A percentile compares a stretch with the other conserved stretches of the same genome.
phyloP scores from a whole-genome alignment of 352 stramenopile genomes.

The Pythium sp. region DNA sequence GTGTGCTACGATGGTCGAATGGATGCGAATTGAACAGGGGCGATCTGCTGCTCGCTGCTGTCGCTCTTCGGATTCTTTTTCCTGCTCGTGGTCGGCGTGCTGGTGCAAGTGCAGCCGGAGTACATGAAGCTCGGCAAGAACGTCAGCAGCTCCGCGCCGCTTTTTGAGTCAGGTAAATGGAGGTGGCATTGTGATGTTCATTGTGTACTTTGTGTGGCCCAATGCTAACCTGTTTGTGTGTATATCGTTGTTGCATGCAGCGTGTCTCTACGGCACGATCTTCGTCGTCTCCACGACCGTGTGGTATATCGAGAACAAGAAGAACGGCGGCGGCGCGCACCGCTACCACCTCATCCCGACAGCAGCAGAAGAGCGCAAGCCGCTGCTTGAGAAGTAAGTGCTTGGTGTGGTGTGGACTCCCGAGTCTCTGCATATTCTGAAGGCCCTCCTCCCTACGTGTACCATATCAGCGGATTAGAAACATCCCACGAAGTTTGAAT shows the following conservation, averaged over 20 bases:
- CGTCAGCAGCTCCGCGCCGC: conserved; percentile 50
- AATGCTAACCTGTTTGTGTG: background rate
- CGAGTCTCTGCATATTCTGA: conserved; percentile 7
- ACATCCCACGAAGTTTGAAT: conserved; percentile 9
- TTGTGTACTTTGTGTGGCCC: background rate
- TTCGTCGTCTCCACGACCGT: conserved; percentile 68
- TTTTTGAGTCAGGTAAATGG: conserved; percentile 56
- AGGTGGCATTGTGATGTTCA: background rate
- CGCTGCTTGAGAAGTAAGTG: conserved; percentile 53
- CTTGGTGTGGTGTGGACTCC: background rate
- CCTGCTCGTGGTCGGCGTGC: conserved; percentile 53
- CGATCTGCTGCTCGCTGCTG: conserved; percentile 72
- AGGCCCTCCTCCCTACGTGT: background rate
- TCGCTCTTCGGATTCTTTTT: conserved; percentile 78
- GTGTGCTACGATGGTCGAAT: background rate
- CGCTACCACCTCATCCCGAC: conserved; percentile 45
- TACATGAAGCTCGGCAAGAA: conserved; percentile 85
- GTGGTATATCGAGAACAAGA: conserved; percentile 72
- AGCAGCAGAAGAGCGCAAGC: conserved; percentile 57
- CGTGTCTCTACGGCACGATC: conserved; percentile 63
- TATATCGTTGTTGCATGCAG: conserved; percentile 20
- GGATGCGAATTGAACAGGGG: conserved; percentile 30
- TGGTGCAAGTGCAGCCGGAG: conserved; percentile 75
- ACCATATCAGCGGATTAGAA: conserved; percentile 5
- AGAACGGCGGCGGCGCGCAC: conserved; percentile 28